Conservation (phyloP, 495 filamentous ascomycete species). For the Penicillium salamii region DNA sequence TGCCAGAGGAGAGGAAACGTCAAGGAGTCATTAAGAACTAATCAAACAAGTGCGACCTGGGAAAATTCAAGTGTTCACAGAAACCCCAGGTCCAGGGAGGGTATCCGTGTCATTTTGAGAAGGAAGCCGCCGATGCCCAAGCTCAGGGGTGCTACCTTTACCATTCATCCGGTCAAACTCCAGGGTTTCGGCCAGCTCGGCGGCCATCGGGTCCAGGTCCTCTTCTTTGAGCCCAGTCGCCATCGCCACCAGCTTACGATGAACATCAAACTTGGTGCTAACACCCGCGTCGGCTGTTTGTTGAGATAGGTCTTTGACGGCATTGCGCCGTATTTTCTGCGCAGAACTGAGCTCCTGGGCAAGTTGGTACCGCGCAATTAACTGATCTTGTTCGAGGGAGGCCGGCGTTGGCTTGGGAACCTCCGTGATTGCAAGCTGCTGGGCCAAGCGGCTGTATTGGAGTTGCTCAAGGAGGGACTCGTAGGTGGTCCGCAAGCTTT, state of each 20-base stretch:
- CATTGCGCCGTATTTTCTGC: slow-evolving; percentile 38
- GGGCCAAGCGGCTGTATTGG: slow-evolving; percentile 28
- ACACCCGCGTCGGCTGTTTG: slow-evolving; percentile 49
- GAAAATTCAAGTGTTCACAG: slow-evolving; percentile 34
- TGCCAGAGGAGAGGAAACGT: slow-evolving; percentile 32
- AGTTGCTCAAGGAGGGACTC: slow-evolving; percentile 45
- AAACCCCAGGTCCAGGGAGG: slow-evolving; percentile 27
- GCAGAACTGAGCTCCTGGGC: slow-evolving; percentile 36
- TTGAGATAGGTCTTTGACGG: slow-evolving; percentile 44
- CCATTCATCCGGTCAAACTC: slow-evolving; percentile 47
- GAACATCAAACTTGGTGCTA: slow-evolving; percentile 51
- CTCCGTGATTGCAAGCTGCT: slow-evolving; percentile 20
- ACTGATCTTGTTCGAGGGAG: slow-evolving; percentile 24
- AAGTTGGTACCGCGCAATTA: slow-evolving; percentile 30
- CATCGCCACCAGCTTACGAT: slow-evolving; percentile 51
- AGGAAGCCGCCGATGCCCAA: slow-evolving; percentile 16
- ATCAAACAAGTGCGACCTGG: slow-evolving; percentile 4
- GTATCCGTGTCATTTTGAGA: slow-evolving; percentile 24
- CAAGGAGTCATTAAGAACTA: slow-evolving; percentile 31
- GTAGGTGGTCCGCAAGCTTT: slow-evolving; percentile 30
- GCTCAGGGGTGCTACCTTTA: slow-evolving; percentile 33
- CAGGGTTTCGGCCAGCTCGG: slow-evolving; percentile 44
- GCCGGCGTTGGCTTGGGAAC: slow-evolving; percentile 8
- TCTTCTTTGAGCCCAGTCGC: slow-evolving; percentile 50
- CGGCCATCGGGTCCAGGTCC: slow-evolving; percentile 48